Evolutionary conservation across 2,329 filamentous ascomycete species (phyloP), one percentile per base, ranked within the genome.

Genomic region (Penicillium sp.): DNA sequence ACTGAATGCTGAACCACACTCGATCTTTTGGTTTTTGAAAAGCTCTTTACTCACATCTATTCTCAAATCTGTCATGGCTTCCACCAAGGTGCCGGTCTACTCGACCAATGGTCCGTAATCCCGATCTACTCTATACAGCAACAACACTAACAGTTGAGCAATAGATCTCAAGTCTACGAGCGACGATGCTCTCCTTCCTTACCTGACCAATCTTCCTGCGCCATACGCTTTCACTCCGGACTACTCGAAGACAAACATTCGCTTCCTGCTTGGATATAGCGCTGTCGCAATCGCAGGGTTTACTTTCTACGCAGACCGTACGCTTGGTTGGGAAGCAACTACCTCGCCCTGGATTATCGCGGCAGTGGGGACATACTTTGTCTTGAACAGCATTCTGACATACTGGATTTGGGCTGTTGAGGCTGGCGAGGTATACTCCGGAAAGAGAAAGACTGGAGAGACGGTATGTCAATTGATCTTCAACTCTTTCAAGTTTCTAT

Each of bases 121-220:
- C 46, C 53, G 56, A 50, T 64, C 52, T 62, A 58, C 56, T 58
- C 54, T 49, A 54, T 29, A 19, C 47, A 50, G 47, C 10, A 29
- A 50, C 13, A 38, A 8, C n/a, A n/a, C 50, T 66, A 46, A 62
- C 57, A 29, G 1, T 9, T 17, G 37, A 47, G 13, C 35, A 48
- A 23, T 73, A 96, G 94, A 97, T 74, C 88, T 99, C 63, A 97
- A 97, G 78, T 96, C 94, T 80, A 95, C 93, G 40, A 91, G 90
- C 65, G 94, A 99, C 79, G 94, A 99, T 78, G 91, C 93, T 57
- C 88, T 99, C 59, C 87, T 90, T 58, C 92, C 94, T 78, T 97
- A 97, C 80, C 87, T 99, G 62, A 93, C 91, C 77, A 90, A 87
- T 33, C 86, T 97, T n/a, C 73, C 87, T 83, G 70, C 74, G 21